These are phyloP conservation scores for Monosporascus sp. DNA, from an alignment of 2,329 filamentous ascomycete genomes.

Conservation along the genomic window DNA sequence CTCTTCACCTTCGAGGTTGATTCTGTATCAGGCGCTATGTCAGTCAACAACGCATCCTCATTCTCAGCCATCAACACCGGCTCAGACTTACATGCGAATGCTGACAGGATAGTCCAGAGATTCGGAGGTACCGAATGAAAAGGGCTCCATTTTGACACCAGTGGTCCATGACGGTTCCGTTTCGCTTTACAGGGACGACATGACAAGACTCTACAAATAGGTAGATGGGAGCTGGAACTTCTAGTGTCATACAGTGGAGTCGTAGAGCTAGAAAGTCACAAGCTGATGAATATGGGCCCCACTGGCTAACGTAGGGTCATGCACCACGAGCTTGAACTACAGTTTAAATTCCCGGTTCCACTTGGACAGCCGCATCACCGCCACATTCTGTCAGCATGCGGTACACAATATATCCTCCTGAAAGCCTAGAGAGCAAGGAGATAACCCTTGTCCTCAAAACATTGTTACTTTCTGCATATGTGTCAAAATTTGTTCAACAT, in stretches of 20 bases:
- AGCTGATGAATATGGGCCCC: not conserved
- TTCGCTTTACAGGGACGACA: not conserved
- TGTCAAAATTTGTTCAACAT: too few relatives aligned
- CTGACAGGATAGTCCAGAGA: conserved; percentile 69
- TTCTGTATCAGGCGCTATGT: conserved; percentile 26
- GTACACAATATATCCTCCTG: too few relatives aligned
- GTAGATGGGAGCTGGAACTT: not conserved
- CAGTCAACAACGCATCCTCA: conserved; percentile 7
- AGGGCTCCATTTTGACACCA: conserved; percentile 69
- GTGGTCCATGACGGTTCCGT: conserved; percentile 6
- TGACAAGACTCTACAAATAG: not conserved
- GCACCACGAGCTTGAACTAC: too few relatives aligned
- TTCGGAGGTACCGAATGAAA: conserved; percentile 89
- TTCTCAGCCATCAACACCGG: conserved; percentile 2
- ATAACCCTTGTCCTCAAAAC: too few relatives aligned
- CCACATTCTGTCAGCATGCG: too few relatives aligned
- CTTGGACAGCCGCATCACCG: too few relatives aligned
- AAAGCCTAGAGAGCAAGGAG: too few relatives aligned
- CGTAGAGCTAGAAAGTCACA: not conserved
- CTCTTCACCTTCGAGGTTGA: conserved; percentile 66
- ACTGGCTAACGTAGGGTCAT: too few relatives aligned
- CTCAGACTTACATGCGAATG: conserved; percentile 52
- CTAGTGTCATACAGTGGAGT: not conserved
- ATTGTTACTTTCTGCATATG: too few relatives aligned
- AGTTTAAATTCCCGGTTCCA: too few relatives aligned